These are phyloP conservation scores for Isatis lusitanica DNA, from an alignment of 441 rosid genomes.

Conservation along the genomic window DNA sequence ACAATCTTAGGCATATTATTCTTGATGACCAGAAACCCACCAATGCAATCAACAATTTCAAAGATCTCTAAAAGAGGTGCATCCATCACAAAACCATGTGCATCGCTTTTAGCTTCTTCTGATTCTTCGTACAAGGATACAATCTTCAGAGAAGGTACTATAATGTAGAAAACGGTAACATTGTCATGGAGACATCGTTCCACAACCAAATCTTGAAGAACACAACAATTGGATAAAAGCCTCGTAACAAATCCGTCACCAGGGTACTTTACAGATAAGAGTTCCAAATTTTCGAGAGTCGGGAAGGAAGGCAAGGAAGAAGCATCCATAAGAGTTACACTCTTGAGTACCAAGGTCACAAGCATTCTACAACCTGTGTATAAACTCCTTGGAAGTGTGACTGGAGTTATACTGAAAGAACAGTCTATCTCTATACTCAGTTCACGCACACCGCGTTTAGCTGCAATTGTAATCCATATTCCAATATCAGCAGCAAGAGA, in stretches of 20 bases:
- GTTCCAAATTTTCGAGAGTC: neutral
- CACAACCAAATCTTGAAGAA: slow-evolving; percentile 19
- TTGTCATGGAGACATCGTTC: neutral
- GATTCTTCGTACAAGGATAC: neutral
- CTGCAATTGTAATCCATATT: neutral
- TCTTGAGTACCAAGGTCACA: neutral
- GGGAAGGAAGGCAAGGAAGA: neutral
- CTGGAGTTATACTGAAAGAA: neutral
- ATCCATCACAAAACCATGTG: neutral
- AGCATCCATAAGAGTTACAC: neutral
- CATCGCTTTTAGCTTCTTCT: neutral
- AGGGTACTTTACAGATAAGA: neutral
- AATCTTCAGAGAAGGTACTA: neutral
- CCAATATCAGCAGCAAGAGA: neutral
- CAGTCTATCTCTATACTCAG: neutral
- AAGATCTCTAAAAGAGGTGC: slow-evolving; percentile 2
- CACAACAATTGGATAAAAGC: slow-evolving; percentile 9
- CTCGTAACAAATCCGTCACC: slow-evolving; percentile 7
- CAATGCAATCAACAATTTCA: neutral
- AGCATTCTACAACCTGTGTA: neutral
- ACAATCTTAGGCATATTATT: neutral
- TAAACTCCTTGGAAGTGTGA: neutral
- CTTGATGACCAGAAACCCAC: neutral
- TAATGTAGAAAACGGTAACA: neutral
- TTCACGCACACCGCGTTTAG: neutral